These are phyloP conservation scores for Fusarium acutatum DNA, from an alignment of 2,329 filamentous ascomycete genomes.

Conservation along the genomic window DNA sequence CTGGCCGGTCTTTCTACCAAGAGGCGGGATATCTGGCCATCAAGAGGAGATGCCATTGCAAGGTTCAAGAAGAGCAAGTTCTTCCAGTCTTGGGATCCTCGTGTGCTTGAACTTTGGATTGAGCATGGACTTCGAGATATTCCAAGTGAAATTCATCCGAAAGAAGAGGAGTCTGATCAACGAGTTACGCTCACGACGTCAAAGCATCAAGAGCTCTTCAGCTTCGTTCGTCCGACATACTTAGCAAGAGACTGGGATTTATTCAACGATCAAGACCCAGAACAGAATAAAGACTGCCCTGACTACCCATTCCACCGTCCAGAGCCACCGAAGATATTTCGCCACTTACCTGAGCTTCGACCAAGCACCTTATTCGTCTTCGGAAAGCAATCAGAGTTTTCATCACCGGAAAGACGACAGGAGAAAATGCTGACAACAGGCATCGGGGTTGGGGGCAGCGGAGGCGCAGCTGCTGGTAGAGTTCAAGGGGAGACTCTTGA, in stretches of 20 bases:
- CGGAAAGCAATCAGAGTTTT: neutral
- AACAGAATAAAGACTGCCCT: neutral
- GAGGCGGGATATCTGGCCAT: neutral
- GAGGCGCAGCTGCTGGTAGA: neutral
- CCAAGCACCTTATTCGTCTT: neutral
- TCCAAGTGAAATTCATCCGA: neutral
- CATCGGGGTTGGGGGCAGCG: neutral
- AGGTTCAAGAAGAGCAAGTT: neutral
- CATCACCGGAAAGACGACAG: fast-evolving
- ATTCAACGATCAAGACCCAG: neutral
- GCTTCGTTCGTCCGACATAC: neutral
- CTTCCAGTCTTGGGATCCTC: neutral
- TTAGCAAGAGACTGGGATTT: neutral
- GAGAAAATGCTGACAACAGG: neutral
- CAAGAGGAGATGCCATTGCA: neutral
- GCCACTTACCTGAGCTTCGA: neutral
- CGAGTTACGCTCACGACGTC: neutral
- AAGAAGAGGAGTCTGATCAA: neutral
- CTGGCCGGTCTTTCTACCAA: neutral
- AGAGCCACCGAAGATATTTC: neutral
- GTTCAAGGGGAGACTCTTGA: neutral
- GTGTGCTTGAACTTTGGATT: neutral
- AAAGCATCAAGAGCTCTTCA: neutral
- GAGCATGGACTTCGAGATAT: neutral
- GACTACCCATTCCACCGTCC: neutral